Base-by-base conservation (phyloP, 164 flowering plant genomes). In the Nymphaea colorata region DNA sequence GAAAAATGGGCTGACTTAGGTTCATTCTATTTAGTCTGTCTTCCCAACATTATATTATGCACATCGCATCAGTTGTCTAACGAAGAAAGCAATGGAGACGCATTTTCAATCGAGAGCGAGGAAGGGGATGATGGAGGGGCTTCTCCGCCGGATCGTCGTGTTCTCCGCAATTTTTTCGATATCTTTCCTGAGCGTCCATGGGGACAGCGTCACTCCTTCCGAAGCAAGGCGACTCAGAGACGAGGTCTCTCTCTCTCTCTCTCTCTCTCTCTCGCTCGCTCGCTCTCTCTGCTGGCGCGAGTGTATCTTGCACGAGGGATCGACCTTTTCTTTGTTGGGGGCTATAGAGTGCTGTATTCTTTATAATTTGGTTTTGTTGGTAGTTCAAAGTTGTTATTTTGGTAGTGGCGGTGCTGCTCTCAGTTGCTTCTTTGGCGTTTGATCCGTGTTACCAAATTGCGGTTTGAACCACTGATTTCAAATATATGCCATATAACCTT, bases 171-270 rank as follows among this genome's bases (percentile, higher is more conserved):
- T 64, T 64, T 67, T 73, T 69, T 61, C 63, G 11, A 61, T 25
- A 4, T 5, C 41, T 16, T 12, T 76, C 2, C 66, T 41, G 66
- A 69, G 42, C 69, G 73, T 75, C 70, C 61, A 74, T 4, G 81
- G 93, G 0, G 90, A 85, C 62, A 80, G 90, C 61, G 96, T 90
- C 73, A 81, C 83, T 63, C 80, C 76, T 17, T 77, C 81, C 45
- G 96, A 93, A 80, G 97, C 97, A 45, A 89, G 66, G 68, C 81
- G 71, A 64, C 97, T 90, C 76, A 73, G 94, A 63, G 94, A 93
- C 75, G 96, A 90, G 96, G 98, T 90, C 42, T 0, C n/a, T 36
- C 17, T 63, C 57, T 17, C 11, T 8, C 15, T 17, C 53, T n/a
- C 36, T 61, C 42, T 59, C 60, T 59, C 5, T 5, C 61, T 45